phyloP scores from a whole-genome alignment of 257 asterid genomes.

The Mitragyna speciosa region DNA sequence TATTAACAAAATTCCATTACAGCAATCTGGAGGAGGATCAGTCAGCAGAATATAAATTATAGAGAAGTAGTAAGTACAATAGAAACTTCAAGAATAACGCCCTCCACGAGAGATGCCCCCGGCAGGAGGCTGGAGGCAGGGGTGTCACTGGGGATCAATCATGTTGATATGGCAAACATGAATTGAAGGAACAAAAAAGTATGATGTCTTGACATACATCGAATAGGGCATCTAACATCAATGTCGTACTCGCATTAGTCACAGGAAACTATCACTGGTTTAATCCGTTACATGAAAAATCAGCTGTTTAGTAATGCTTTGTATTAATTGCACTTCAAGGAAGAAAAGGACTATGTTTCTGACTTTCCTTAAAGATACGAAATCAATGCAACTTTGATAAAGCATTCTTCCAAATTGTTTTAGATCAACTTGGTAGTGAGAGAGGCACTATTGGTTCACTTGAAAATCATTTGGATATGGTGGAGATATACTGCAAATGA shows the following conservation, averaged over 20 bases:
- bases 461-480: not conserved
- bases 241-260: not conserved
- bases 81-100: not conserved
- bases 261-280: not conserved
- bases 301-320: not conserved
- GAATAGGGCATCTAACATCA: not conserved
- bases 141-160: not conserved
- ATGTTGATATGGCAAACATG: not conserved
- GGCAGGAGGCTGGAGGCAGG: not conserved
- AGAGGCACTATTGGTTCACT: not conserved
- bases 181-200: not conserved
- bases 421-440: not conserved
- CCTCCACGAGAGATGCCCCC: not conserved
- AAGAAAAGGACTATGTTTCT: too few relatives aligned
- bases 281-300: not conserved
- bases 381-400: not conserved
- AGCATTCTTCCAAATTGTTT: not conserved
- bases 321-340: not conserved
- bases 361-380: not conserved
- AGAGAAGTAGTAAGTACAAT: not conserved
- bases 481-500: not conserved
- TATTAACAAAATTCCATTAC: constrained; percentile 15
- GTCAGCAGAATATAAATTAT: constrained; percentile 21
- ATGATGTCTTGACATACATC: not conserved
- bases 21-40: constrained; percentile 59